phyloP scores from a whole-genome alignment of 805 yeast species.

The Candida oleophila region DNA sequence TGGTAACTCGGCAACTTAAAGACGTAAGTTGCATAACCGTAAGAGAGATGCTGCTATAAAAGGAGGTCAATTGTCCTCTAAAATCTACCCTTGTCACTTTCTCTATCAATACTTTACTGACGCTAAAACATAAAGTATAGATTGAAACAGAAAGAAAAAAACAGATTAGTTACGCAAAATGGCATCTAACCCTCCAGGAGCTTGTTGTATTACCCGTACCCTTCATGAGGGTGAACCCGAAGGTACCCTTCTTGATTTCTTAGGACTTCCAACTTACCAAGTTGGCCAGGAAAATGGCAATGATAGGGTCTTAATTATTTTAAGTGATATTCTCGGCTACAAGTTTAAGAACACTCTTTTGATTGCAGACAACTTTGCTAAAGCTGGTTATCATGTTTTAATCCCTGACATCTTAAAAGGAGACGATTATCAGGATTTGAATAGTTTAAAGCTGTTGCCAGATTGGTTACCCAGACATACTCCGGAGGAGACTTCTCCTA shows the following conservation, averaged over 20 bases:
- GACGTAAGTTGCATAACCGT: too few species aligned
- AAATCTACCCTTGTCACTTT: too few species aligned
- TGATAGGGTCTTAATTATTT: slow-evolving; percentile 55
- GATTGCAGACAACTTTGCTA: slow-evolving; percentile 66
- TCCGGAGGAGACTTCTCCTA: slow-evolving; percentile 44
- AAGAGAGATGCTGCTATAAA: too few species aligned
- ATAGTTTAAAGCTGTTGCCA: too few species aligned
- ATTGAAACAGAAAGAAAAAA: slow-evolving; percentile 11
- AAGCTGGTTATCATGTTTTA: slow-evolving; percentile 60
- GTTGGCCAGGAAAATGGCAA: slow-evolving; percentile 25
- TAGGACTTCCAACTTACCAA: slow-evolving; percentile 39
- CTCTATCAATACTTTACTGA: too few species aligned
- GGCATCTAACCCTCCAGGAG: slow-evolving; percentile 54
- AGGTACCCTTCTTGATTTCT: slow-evolving; percentile 42
- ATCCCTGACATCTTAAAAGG: slow-evolving; percentile 75
- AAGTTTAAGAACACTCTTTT: slow-evolving; percentile 55
- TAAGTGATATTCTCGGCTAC: slow-evolving; percentile 72
- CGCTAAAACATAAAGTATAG: too few species aligned
- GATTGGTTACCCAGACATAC: slow-evolving; percentile 58
- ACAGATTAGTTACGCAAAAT: too few species aligned
- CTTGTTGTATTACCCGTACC: slow-evolving; percentile 44
- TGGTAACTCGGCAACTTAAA: too few species aligned
- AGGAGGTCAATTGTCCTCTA: too few species aligned
- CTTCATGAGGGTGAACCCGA: slow-evolving; percentile 51
- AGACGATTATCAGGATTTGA: too few species aligned